Percentiles rank a stretch among this genome's conserved stretches.
Evolutionary conservation across 306 rosid species (phyloP).

Genomic region (Quercus alba): DNA sequence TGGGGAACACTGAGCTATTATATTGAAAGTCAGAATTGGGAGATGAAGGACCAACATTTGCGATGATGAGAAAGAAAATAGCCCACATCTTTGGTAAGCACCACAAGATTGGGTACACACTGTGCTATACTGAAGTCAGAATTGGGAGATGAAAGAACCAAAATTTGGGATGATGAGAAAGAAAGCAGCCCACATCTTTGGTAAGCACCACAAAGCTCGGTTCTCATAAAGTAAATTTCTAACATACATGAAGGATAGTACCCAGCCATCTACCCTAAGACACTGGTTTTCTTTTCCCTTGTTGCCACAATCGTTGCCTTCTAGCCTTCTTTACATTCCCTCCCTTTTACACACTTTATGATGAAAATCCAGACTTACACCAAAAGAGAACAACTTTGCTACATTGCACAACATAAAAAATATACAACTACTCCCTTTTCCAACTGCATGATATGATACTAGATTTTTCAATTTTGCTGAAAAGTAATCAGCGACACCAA

Average conservation of each 20-base stretch:
- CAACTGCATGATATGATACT: constrained; percentile 16
- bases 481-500: constrained; percentile 6
- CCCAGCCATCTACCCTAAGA: constrained; percentile 16
- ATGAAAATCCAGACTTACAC: constrained; percentile 17
- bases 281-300: constrained; percentile 4
- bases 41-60: neutral
- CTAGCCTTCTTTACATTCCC: constrained; percentile 46
- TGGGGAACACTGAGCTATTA: no score
- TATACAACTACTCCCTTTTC: constrained; percentile 39
- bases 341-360: constrained; percentile 8
- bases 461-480: constrained; percentile 13
- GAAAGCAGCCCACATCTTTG: neutral
- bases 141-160: neutral
- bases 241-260: constrained; percentile 12
- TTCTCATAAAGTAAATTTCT: constrained; percentile 1
- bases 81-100: neutral
- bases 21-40: neutral
- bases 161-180: neutral
- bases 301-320: constrained; percentile 12
- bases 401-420: constrained; percentile 32
- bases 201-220: neutral
- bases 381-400: constrained; percentile 15
- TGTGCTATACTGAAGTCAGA: neutral
- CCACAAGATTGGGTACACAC: neutral
- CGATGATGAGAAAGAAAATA: neutral